phyloP scores from a whole-genome alignment of 2,329 filamentous ascomycete genomes.

The Zarea fungicola region DNA sequence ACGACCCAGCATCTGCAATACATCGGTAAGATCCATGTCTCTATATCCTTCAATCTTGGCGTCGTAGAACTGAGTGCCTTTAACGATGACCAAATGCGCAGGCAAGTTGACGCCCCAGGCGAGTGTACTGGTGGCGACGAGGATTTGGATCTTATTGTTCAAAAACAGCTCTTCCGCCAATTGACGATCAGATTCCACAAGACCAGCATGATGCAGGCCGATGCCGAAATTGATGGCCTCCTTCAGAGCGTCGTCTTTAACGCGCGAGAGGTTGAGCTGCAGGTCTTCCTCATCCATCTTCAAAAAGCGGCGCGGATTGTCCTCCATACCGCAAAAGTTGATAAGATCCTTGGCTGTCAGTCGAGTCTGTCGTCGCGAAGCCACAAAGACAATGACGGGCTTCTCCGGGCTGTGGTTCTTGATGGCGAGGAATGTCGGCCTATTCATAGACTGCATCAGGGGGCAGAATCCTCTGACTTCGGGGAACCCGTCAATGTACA shows the following conservation, averaged over 20 bases:
- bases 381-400: slow-evolving; percentile 96
- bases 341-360: slow-evolving; percentile 94
- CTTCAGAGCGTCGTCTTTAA: slow-evolving; percentile 87
- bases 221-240: slow-evolving; percentile 98
- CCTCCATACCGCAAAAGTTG: slow-evolving; percentile 97
- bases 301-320: slow-evolving; percentile 89
- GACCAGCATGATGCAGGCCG: slow-evolving; percentile 91
- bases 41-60: slow-evolving; percentile 97
- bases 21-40: slow-evolving; percentile 98
- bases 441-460: slow-evolving; percentile 98
- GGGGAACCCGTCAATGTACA: slow-evolving; percentile 96
- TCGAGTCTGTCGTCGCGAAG: slow-evolving; percentile 88
- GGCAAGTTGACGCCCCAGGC: slow-evolving; percentile 98
- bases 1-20: slow-evolving; percentile 94
- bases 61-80: slow-evolving; percentile 97
- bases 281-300: slow-evolving; percentile 93
- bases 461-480: slow-evolving; percentile 94
- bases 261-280: slow-evolving; percentile 76
- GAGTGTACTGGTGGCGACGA: slow-evolving; percentile 91
- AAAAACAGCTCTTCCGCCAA: slow-evolving; percentile 91
- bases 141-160: slow-evolving; percentile 96
- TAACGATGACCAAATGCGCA: slow-evolving; percentile 93
- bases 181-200: slow-evolving; percentile 90
- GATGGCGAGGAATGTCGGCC: slow-evolving; percentile 92
- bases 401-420: slow-evolving; percentile 95